Evolutionary conservation across 345 rosid species (phyloP), one percentile per base, ranked within the genome.

Genomic region (Orychophragmus violaceus): DNA sequence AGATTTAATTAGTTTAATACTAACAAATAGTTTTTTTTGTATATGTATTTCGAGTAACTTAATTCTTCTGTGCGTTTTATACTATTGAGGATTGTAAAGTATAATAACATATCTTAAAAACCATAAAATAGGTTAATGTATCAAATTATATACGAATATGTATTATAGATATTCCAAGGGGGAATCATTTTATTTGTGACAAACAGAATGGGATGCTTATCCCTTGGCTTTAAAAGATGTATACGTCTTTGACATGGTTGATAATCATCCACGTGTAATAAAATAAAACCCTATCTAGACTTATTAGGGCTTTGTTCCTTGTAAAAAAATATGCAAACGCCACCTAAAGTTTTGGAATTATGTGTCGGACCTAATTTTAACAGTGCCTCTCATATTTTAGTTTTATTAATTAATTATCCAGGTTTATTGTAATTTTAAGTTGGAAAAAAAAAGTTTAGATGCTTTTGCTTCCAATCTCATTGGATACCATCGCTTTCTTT

Each of bases 401-500:
- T 11, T 8, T 51, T 5, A 10, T 5, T 33, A 36, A 19, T 4
- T 19, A 36, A 17, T 41, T 6, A 41, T 42, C 25, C 52, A 51
- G 37, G 27, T 21, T 50, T 18, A 32, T 17, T 56, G 16, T 44
- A 30, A 37, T 36, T 5, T 17, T 18, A 1, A 23, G 33, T 22
- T 3, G 3, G 4, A 36, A 17, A 11, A 16, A 11, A 36, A 28
- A 62, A 33, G n/a, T 45, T 52, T 17, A 48, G 59, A 57, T 72
- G 70, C 66, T 30, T 55, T 46, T 28, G 65, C 24, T 57, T 27
- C 44, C 70, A 48, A 29, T 39, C 50, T 64, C 76, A 72, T 64
- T 64, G 76, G 76, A 64, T 64, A 63, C 66, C 76, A 57, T 72
- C 65, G 66, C 49, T 55, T 35, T 56, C 76, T 19, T 48, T 64